Conservation (phyloP, 495 filamentous ascomycete species). For the Penicillium bovifimosum region DNA sequence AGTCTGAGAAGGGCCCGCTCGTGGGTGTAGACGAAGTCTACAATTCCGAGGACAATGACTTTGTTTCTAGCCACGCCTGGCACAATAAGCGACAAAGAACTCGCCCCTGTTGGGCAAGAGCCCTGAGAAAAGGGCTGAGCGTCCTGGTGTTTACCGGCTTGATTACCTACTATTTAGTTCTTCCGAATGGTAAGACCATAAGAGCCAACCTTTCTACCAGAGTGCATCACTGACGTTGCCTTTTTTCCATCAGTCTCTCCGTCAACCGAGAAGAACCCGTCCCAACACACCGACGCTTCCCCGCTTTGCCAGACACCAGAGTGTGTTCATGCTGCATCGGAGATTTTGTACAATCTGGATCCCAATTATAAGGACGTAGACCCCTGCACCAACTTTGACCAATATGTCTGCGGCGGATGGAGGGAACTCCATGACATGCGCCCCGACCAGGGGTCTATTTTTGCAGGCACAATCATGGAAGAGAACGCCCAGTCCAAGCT, state of each 20-base stretch:
- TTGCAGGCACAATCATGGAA: conserved; percentile 53
- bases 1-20: conserved; percentile 6
- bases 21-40: background rate
- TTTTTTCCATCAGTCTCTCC: background rate
- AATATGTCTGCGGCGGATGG: conserved; percentile 66
- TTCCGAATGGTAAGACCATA: conserved; percentile 8
- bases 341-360: conserved; percentile 61
- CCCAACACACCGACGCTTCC: conserved; percentile 16
- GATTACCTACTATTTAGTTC: conserved; percentile 3
- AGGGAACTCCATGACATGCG: conserved; percentile 59
- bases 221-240: background rate
- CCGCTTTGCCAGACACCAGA: conserved; percentile 51
- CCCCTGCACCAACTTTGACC: conserved; percentile 65
- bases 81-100: conserved; percentile 8
- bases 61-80: conserved; percentile 1
- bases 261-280: background rate
- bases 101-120: conserved; percentile 4
- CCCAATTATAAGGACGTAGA: conserved; percentile 59
- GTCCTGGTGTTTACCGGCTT: conserved; percentile 9
- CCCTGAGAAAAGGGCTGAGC: conserved; percentile 4
- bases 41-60: background rate
- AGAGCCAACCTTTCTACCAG: background rate
- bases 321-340: conserved; percentile 64
- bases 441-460: conserved; percentile 56
- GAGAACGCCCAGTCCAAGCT: conserved; percentile 55